Percentiles rank a stretch among this genome's conserved stretches.
Evolutionary conservation across 2,329 filamentous ascomycete genomes (phyloP).

Genomic region (Intubia oerlemansii): DNA sequence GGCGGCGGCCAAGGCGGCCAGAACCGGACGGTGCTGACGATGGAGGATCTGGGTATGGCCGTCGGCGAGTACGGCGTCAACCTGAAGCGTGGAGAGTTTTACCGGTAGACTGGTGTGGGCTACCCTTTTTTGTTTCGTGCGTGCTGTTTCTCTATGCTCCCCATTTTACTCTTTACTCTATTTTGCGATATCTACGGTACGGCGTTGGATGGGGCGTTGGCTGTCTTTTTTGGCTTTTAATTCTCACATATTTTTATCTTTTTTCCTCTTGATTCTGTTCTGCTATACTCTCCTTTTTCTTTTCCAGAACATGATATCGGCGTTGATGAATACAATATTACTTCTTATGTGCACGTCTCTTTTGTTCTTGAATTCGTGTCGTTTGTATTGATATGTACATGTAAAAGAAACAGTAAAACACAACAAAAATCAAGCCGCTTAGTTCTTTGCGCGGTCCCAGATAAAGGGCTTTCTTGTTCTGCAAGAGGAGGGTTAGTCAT

Average conservation of each 20-base stretch:
- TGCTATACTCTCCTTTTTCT: neutral
- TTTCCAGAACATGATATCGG: neutral
- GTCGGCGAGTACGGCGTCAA: slow-evolving; percentile 96
- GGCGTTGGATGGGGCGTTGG: too few relatives aligned
- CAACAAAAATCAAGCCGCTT: too few relatives aligned
- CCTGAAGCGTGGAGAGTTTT: slow-evolving; percentile 93
- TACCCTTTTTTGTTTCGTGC: neutral
- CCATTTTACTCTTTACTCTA: neutral
- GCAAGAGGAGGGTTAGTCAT: too few relatives aligned
- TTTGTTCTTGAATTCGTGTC: too few relatives aligned
- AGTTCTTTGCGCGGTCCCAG: too few relatives aligned
- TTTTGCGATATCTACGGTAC: too few relatives aligned
- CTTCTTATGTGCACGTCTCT: too few relatives aligned
- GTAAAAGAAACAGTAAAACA: too few relatives aligned
- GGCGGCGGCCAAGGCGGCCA: slow-evolving; percentile 76
- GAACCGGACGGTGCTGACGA: slow-evolving; percentile 84
- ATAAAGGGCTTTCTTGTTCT: slow-evolving; percentile 39
- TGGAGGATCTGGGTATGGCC: slow-evolving; percentile 97
- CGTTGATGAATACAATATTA: too few relatives aligned
- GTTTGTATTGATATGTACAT: too few relatives aligned
- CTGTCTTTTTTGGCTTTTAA: too few relatives aligned
- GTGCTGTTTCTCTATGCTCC: neutral
- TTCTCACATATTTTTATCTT: too few relatives aligned
- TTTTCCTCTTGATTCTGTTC: neutral
- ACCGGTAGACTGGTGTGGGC: slow-evolving; percentile 33